Conservation (phyloP, 2,329 filamentous ascomycete species). For the Fusarium pseudoanthophilum region DNA sequence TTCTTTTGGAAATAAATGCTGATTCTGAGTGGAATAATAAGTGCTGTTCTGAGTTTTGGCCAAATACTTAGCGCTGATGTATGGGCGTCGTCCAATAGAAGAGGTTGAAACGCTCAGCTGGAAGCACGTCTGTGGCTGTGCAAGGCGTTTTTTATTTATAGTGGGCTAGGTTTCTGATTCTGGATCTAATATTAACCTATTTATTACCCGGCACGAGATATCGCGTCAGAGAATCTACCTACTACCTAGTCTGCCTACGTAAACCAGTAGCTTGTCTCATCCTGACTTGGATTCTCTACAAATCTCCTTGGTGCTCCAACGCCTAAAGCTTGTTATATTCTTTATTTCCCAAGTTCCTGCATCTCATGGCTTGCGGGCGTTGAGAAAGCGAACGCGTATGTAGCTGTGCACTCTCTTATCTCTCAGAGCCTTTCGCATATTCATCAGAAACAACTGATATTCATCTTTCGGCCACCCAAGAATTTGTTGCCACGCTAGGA, state of each 20-base stretch:
- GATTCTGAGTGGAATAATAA: no score
- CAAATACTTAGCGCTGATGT: background rate
- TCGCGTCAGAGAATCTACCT: no score
- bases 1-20: rapidly evolving
- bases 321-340: background rate
- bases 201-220: background rate
- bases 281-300: background rate
- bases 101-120: background rate
- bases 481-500: background rate
- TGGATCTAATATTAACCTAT: no score
- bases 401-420: conserved; percentile 8
- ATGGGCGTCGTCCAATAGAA: background rate
- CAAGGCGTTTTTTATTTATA: background rate
- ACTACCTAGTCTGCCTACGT: background rate
- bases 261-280: background rate
- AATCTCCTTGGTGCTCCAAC: background rate
- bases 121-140: background rate
- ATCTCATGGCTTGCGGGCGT: background rate
- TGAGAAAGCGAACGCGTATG: conserved; percentile 13
- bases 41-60: no score
- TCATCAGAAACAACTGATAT: conserved; percentile 7
- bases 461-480: conserved; percentile 7
- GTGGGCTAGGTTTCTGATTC: background rate
- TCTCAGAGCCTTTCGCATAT: conserved; percentile 4
- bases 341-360: background rate